phyloP scores from a whole-genome alignment of 805 yeast genomes.

The Lachancea mirantina region DNA sequence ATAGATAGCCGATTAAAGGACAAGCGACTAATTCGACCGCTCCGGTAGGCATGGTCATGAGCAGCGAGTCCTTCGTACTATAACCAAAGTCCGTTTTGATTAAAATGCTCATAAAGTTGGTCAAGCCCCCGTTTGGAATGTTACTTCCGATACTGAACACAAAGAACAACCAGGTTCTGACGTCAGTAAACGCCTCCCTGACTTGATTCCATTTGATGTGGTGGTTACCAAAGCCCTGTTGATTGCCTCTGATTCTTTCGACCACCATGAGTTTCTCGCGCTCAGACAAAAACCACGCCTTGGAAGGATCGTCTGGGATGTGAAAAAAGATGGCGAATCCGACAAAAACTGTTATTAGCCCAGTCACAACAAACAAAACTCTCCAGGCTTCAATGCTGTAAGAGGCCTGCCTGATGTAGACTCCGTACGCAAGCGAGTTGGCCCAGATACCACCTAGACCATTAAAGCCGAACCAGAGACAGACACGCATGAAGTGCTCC shows the following conservation, averaged over 20 bases:
- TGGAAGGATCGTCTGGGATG: slow-evolving; percentile 50
- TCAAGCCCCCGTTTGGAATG: slow-evolving; percentile 50
- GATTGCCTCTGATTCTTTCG: slow-evolving; percentile 46
- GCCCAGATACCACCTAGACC: slow-evolving; percentile 46
- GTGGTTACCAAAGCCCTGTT: slow-evolving; percentile 52
- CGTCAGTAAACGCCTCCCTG: slow-evolving; percentile 43
- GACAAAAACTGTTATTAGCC: slow-evolving; percentile 46
- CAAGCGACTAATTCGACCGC: slow-evolving; percentile 38
- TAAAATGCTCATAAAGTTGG: slow-evolving; percentile 42
- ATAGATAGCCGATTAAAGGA: slow-evolving; percentile 25
- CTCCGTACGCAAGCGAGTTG: slow-evolving; percentile 49
- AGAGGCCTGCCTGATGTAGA: slow-evolving; percentile 32
- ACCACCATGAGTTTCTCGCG: slow-evolving; percentile 42
- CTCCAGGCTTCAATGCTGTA: slow-evolving; percentile 52
- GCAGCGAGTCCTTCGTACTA: slow-evolving; percentile 34
- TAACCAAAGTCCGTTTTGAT: slow-evolving; percentile 39
- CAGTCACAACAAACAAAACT: slow-evolving; percentile 50
- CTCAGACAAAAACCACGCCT: slow-evolving; percentile 40
- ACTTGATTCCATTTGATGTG: slow-evolving; percentile 50
- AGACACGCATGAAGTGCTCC: slow-evolving; percentile 38
- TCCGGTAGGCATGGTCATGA: slow-evolving; percentile 43
- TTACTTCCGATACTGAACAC: slow-evolving; percentile 36
- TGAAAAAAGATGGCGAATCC: slow-evolving; percentile 43
- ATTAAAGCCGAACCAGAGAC: slow-evolving; percentile 39
- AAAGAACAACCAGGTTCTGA: slow-evolving; percentile 43